Evolutionary conservation across 441 rosid species (phyloP).

Genomic region (Euphorbia corollata): DNA sequence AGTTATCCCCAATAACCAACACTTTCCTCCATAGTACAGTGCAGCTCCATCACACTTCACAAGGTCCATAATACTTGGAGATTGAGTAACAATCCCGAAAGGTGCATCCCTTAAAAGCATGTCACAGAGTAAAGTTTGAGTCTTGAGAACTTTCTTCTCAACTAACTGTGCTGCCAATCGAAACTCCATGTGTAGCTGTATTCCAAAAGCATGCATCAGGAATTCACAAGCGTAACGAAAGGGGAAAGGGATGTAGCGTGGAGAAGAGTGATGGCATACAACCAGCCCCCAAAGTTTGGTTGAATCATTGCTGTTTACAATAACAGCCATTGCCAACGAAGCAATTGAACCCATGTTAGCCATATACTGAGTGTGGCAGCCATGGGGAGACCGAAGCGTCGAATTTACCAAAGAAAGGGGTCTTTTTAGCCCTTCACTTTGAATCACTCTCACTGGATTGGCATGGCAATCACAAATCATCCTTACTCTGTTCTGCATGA

Average conservation of each 20-base stretch:
- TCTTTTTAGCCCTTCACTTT: slow-evolving; percentile 50
- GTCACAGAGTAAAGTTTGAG: slow-evolving; percentile 63
- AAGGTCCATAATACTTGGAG: slow-evolving; percentile 75
- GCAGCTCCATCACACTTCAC: slow-evolving; percentile 91
- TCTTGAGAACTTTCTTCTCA: slow-evolving; percentile 60
- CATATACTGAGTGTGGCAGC: slow-evolving; percentile 71
- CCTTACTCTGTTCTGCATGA: slow-evolving; percentile 66
- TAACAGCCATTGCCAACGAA: slow-evolving; percentile 58
- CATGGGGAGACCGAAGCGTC: slow-evolving; percentile 62
- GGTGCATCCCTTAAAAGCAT: slow-evolving; percentile 76
- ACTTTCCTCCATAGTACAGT: slow-evolving; percentile 42
- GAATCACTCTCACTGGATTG: slow-evolving; percentile 47
- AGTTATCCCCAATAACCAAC: slow-evolving; percentile 68
- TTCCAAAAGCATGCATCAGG: slow-evolving; percentile 68
- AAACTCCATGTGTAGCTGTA: slow-evolving; percentile 69
- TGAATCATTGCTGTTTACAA: slow-evolving; percentile 38
- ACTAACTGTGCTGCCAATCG: slow-evolving; percentile 52
- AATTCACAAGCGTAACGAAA: slow-evolving; percentile 74
- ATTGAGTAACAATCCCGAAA: slow-evolving; percentile 57
- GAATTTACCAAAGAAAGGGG: slow-evolving; percentile 72
- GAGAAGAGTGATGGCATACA: slow-evolving; percentile 69
- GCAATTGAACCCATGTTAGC: slow-evolving; percentile 69
- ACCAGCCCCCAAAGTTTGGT: slow-evolving; percentile 78
- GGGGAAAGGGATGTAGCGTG: slow-evolving; percentile 62
- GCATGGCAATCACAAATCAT: slow-evolving; percentile 74